Conservation (phyloP, 305 asterid genomes). For the Striga hermonthica region DNA sequence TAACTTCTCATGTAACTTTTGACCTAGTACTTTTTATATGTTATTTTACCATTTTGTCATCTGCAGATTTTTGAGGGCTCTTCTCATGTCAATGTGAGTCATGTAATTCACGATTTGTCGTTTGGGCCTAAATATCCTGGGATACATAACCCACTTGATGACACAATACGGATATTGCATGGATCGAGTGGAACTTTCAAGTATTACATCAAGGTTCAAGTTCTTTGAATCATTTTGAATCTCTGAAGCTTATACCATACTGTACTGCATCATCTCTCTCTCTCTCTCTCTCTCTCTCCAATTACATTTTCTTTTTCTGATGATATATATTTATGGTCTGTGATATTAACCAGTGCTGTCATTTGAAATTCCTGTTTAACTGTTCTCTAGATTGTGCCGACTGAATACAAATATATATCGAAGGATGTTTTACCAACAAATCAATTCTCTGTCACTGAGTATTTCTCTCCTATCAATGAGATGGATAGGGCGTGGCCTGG, state of each 20-base stretch:
- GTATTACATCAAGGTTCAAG: slow-evolving; percentile 88
- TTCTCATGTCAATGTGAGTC: slow-evolving; percentile 94
- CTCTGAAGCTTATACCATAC: slow-evolving; percentile 2
- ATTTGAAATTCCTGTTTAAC: slow-evolving; percentile 30
- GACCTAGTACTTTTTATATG: slow-evolving; percentile 5
- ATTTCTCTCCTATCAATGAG: slow-evolving; percentile 82
- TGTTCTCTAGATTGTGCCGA: slow-evolving; percentile 79
- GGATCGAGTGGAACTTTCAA: slow-evolving; percentile 95
- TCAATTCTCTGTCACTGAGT: slow-evolving; percentile 93
- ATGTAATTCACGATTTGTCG: slow-evolving; percentile 83
- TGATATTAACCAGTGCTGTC: not conserved
- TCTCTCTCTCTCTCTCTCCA: too few relatives aligned
- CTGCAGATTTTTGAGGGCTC: slow-evolving; percentile 86
- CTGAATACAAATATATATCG: slow-evolving; percentile 83
- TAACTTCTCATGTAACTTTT: slow-evolving; percentile 9
- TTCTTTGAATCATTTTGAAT: slow-evolving; percentile 24
- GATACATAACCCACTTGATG: slow-evolving; percentile 95
- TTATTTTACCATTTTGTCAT: slow-evolving; percentile 22
- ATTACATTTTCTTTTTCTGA: not conserved
- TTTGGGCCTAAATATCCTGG: slow-evolving; percentile 99
- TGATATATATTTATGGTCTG: not conserved
- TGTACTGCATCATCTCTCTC: slow-evolving; percentile 2
- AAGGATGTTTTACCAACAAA: slow-evolving; percentile 88
- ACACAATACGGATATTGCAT: slow-evolving; percentile 69
- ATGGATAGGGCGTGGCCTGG: slow-evolving; percentile 90